A percentile compares a stretch with the other conserved stretches of the same genome.
These are phyloP conservation scores for Neopestalotiopsis clavispora DNA, from an alignment of 2,329 filamentous ascomycete species.

Conservation along the genomic window DNA sequence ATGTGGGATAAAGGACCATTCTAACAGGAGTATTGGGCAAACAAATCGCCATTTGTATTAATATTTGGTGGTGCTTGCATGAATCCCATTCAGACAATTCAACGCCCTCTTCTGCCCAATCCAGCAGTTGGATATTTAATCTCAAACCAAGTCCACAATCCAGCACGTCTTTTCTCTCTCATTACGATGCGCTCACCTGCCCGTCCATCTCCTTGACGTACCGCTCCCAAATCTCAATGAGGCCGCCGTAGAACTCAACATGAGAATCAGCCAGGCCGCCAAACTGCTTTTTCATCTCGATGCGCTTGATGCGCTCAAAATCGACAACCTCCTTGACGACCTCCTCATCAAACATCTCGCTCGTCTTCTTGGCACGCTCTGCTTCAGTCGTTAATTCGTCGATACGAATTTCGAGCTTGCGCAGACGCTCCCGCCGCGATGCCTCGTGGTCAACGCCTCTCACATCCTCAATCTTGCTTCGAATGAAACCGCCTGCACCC, in stretches of 20 bases:
- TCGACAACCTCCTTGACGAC: conserved; percentile 91
- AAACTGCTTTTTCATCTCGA: conserved; percentile 88
- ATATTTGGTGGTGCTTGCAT: not conserved
- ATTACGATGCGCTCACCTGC: conserved; percentile 47
- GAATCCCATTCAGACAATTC: not conserved
- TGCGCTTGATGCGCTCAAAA: conserved; percentile 94
- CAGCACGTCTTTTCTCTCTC: not conserved
- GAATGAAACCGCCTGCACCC: conserved; percentile 85
- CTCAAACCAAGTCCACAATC: not conserved
- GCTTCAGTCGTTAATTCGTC: conserved; percentile 90
- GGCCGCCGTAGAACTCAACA: conserved; percentile 81
- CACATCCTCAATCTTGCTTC: conserved; percentile 94
- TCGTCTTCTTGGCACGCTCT: conserved; percentile 83
- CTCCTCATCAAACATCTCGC: conserved; percentile 94
- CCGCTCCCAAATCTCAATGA: conserved; percentile 83
- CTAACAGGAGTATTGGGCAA: not conserved
- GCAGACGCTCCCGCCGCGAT: conserved; percentile 80
- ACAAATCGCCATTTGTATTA: not conserved
- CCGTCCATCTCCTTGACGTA: conserved; percentile 90
- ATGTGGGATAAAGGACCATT: not conserved
- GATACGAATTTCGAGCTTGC: conserved; percentile 91
- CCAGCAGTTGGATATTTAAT: not conserved
- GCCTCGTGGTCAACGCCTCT: conserved; percentile 96
- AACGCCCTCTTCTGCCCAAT: not conserved
- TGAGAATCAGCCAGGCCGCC: conserved; percentile 84